Evolutionary conservation across 495 filamentous ascomycete genomes (phyloP).

Genomic region (Aspergillus hancockii): DNA sequence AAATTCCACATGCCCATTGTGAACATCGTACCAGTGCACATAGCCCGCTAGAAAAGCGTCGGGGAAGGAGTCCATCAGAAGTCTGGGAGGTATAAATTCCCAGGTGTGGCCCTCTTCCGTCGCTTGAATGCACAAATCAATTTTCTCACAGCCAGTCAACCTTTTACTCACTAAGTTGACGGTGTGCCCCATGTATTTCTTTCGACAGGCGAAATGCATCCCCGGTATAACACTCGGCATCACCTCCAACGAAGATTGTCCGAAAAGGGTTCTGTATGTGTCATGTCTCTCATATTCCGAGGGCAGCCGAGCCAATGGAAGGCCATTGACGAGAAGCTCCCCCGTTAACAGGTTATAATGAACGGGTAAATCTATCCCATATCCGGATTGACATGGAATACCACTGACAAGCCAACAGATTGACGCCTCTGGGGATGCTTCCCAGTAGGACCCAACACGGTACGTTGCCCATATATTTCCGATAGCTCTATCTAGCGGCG

Average conservation of each 20-base stretch:
- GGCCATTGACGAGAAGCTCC: conserved; percentile 56
- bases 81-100: conserved; percentile 47
- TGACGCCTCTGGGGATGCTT: too few relatives aligned
- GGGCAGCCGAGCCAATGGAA: conserved; percentile 52
- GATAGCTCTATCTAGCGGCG: conserved; percentile 39
- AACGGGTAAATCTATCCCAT: conserved; percentile 31
- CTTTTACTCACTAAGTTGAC: conserved; percentile 38
- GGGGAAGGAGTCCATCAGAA: conserved; percentile 48
- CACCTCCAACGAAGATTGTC: conserved; percentile 33
- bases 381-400: too few relatives aligned
- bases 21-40: conserved; percentile 59
- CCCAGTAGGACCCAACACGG: too few relatives aligned
- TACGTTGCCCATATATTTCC: conserved; percentile 39
- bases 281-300: conserved; percentile 44
- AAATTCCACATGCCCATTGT: conserved; percentile 48
- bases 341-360: conserved; percentile 58
- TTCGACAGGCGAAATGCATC: conserved; percentile 46
- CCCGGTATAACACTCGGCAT: conserved; percentile 43
- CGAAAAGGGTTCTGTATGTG: conserved; percentile 42
- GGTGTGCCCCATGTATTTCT: conserved; percentile 28
- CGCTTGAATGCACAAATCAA: conserved; percentile 28
- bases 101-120: conserved; percentile 17
- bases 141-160: neutral
- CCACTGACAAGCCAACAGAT: too few relatives aligned
- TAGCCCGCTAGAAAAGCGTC: conserved; percentile 45